A percentile compares a stretch with the other conserved stretches of the same genome.
phyloP scores from a whole-genome alignment of 129 eudicot species.

The Flaveria trinervia region DNA sequence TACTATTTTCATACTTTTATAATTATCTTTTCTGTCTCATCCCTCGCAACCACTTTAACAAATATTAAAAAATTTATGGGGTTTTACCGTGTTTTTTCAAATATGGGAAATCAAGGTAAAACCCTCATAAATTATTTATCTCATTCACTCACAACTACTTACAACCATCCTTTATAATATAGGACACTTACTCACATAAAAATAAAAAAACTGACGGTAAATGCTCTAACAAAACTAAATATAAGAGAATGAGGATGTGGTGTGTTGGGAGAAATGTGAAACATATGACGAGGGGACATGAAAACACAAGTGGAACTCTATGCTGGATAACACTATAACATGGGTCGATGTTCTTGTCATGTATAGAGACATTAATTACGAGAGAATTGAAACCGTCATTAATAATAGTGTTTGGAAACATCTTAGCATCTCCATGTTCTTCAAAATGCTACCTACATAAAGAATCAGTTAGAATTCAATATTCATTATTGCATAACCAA shows the following conservation, averaged over 20 bases:
- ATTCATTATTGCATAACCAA: background rate
- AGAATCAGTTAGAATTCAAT: slow-evolving; percentile 16
- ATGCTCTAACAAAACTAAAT: background rate
- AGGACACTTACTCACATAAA: too few relatives aligned
- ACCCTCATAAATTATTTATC: too few relatives aligned
- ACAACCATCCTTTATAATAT: too few relatives aligned
- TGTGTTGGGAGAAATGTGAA: slow-evolving; percentile 8
- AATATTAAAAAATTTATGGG: too few relatives aligned
- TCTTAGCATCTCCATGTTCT: slow-evolving; percentile 31
- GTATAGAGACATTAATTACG: slow-evolving; percentile 17
- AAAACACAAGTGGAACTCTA: slow-evolving; percentile 27
- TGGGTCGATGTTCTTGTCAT: slow-evolving; percentile 25
- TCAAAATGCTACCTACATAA: slow-evolving; percentile 23
- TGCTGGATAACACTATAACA: slow-evolving; percentile 27
- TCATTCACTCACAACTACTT: too few relatives aligned
- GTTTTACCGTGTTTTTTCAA: too few relatives aligned
- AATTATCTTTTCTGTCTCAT: too few relatives aligned
- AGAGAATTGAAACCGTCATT: background rate
- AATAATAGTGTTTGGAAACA: slow-evolving; percentile 13
- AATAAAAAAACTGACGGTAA: too few relatives aligned
- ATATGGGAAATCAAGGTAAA: too few relatives aligned
- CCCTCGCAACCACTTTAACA: too few relatives aligned
- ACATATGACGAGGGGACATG: slow-evolving; percentile 32
- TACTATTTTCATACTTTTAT: too few relatives aligned
- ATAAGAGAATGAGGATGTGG: slow-evolving; percentile 1